phyloP scores from a whole-genome alignment of 805 yeast species.

The Saturnispora quitensis region DNA sequence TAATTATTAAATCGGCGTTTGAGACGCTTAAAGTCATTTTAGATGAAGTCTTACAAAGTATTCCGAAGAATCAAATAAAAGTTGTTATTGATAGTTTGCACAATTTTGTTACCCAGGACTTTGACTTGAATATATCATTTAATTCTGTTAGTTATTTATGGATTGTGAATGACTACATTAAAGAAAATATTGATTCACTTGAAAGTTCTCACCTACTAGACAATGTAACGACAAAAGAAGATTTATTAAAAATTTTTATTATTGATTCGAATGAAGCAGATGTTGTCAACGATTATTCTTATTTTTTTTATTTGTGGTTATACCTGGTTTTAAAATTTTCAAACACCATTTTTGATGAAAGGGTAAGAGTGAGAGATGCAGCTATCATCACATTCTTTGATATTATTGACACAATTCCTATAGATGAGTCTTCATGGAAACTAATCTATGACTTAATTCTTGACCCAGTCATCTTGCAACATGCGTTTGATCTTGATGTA shows the following conservation, averaged over 20 bases:
- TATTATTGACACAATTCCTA: slow-evolving; percentile 65
- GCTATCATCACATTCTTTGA: slow-evolving; percentile 83
- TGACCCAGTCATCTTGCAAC: slow-evolving; percentile 35
- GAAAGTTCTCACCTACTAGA: not conserved
- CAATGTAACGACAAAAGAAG: slow-evolving; percentile 17
- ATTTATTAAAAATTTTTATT: slow-evolving; percentile 13
- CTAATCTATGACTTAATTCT: slow-evolving; percentile 58
- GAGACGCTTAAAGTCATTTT: slow-evolving; percentile 75
- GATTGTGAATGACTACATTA: slow-evolving; percentile 74
- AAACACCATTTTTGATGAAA: slow-evolving; percentile 49
- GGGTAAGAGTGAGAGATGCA: slow-evolving; percentile 83
- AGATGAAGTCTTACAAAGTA: slow-evolving; percentile 69
- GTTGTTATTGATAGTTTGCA: slow-evolving; percentile 62
- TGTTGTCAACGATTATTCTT: slow-evolving; percentile 17
- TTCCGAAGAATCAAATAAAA: slow-evolving; percentile 59
- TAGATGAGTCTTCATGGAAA: slow-evolving; percentile 53
- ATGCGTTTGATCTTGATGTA: slow-evolving; percentile 6
- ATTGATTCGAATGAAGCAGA: slow-evolving; percentile 7
- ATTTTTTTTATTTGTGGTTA: slow-evolving; percentile 46
- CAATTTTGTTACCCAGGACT: slow-evolving; percentile 60
- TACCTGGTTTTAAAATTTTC: slow-evolving; percentile 56
- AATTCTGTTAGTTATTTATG: slow-evolving; percentile 89
- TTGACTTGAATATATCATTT: slow-evolving; percentile 80
- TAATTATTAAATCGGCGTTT: slow-evolving; percentile 60
- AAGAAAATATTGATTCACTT: slow-evolving; percentile 25